Evolutionary conservation across 2,329 filamentous ascomycete species (phyloP), one percentile per base, ranked within the genome.

Genomic region (Neonectria faginata): DNA sequence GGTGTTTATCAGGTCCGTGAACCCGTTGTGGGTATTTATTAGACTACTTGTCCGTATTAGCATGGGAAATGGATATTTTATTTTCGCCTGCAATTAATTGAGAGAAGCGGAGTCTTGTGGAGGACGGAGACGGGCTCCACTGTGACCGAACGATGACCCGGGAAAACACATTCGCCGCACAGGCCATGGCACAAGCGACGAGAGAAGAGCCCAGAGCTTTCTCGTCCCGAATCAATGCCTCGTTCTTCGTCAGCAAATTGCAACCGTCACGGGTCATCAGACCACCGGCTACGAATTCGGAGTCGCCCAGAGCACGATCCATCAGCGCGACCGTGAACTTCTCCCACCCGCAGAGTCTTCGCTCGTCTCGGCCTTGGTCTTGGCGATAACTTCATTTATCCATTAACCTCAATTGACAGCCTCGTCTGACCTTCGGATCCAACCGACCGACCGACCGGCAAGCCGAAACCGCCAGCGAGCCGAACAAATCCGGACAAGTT

Each of bases 131-230:
- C 36, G 36, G 36, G 39, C 53, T 47, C 60, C 60, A 62, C 60
- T 57, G 25, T 22, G 29, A 45, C 44, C 56, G 29, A 31, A 55
- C 45, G 51, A 18, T 8, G 14, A 10, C 50, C 56, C 60, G 51
- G 60, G 51, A 64, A 64, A 64, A 64, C 50, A 56, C 18, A 59
- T 63, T 60, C 56, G 61, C 61, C 61, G 61, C 61, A 64, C 61
- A 64, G 57, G 61, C 61, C 61, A 64, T 55, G 31, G 12, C 25
- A 20, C 27, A 8, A 29, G 48, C 14, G 45, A 54, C 33, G 50
- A 41, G 44, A 58, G 14, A n/a, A 8, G 8, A 31, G 29, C 29
- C 10, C 9, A 31, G 33, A 31, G 36, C 39, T 22, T 22, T 47
- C 31, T 27, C 11, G 25, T 48, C 45, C 14, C 20, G 52, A 61